A percentile compares a stretch with the other conserved stretches of the same genome.
Evolutionary conservation across 768 basidiomycete species (phyloP).

Genomic region (Leccinum rimulosum): DNA sequence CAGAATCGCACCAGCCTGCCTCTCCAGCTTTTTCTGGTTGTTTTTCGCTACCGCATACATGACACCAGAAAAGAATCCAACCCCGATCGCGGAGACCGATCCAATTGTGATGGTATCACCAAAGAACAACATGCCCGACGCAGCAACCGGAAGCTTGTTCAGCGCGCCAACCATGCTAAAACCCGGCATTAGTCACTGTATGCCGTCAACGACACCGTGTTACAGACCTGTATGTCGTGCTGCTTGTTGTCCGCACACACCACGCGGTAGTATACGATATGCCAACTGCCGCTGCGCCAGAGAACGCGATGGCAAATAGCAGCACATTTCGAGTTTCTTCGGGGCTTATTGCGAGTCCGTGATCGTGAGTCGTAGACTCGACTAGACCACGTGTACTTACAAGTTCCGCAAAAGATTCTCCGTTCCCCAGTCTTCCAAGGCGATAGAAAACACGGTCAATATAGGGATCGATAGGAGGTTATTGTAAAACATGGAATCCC

Average conservation of each 20-base stretch:
- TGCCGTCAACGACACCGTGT: neutral
- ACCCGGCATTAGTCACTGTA: conserved; percentile 8
- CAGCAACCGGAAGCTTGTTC: conserved; percentile 97
- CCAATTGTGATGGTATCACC: conserved; percentile 86
- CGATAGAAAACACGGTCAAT: conserved; percentile 73
- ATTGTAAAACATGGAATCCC: conserved; percentile 99
- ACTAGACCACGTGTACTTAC: conserved; percentile 49
- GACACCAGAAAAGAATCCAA: conserved; percentile 90
- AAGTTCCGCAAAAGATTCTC: conserved; percentile 82
- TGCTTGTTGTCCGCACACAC: conserved; percentile 94
- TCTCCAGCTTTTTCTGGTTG: conserved; percentile 81
- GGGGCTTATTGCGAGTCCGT: conserved; percentile 53
- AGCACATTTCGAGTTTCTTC: conserved; percentile 73
- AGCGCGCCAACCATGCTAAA: conserved; percentile 92
- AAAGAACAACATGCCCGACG: conserved; percentile 98
- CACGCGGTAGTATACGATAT: conserved; percentile 99
- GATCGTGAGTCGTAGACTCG: neutral
- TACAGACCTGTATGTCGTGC: conserved; percentile 92
- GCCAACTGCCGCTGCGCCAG: conserved; percentile 95
- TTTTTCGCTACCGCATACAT: conserved; percentile 94
- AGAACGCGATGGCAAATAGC: conserved; percentile 87
- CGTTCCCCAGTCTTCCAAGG: conserved; percentile 86
- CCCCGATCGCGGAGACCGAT: conserved; percentile 81
- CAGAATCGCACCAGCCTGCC: conserved; percentile 52
- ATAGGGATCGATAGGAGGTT: conserved; percentile 94